phyloP scores from a whole-genome alignment of 2,329 filamentous ascomycete species.

The Colletotrichum eremochloae region DNA sequence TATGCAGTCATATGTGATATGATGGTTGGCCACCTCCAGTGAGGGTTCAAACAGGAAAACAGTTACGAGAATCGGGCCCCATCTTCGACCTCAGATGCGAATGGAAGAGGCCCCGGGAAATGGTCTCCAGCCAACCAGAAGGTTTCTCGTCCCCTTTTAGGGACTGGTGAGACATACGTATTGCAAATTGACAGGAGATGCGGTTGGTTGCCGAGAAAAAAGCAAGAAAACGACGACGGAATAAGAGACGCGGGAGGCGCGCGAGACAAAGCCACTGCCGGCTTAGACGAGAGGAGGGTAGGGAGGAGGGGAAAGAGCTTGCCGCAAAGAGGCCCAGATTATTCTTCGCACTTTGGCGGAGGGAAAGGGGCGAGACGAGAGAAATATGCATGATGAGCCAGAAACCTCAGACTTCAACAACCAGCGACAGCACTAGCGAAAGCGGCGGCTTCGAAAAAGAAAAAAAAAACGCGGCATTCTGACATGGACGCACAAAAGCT shows the following conservation, averaged over 20 bases:
- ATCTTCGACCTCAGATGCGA: conserved; percentile 40
- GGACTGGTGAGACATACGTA: conserved; percentile 38
- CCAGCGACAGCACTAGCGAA: background rate
- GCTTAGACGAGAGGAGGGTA: conserved; percentile 8
- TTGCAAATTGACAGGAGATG: conserved; percentile 23
- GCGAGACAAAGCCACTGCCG: conserved; percentile 36
- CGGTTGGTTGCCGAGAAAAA: conserved; percentile 39
- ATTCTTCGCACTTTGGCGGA: background rate
- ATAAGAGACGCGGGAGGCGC: conserved; percentile 39
- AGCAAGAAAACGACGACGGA: conserved; percentile 34
- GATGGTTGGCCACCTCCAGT: conserved; percentile 19
- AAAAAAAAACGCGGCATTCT: background rate
- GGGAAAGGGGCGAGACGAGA: conserved; percentile 1
- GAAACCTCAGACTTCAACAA: background rate
- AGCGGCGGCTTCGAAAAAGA: conserved; percentile 3
- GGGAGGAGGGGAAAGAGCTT: conserved; percentile 7
- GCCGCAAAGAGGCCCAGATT: conserved; percentile 11
- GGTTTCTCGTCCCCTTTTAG: conserved; percentile 24
- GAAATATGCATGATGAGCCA: conserved; percentile 7
- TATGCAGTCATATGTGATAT: conserved; percentile 33
- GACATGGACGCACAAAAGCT: background rate
- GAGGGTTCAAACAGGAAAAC: conserved; percentile 10
- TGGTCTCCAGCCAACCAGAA: conserved; percentile 29
- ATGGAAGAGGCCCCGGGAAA: conserved; percentile 26
- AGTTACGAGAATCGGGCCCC: conserved; percentile 24